These are phyloP conservation scores for Leishmania arabica DNA, from an alignment of 208 protist genomes.

Conservation along the genomic window DNA sequence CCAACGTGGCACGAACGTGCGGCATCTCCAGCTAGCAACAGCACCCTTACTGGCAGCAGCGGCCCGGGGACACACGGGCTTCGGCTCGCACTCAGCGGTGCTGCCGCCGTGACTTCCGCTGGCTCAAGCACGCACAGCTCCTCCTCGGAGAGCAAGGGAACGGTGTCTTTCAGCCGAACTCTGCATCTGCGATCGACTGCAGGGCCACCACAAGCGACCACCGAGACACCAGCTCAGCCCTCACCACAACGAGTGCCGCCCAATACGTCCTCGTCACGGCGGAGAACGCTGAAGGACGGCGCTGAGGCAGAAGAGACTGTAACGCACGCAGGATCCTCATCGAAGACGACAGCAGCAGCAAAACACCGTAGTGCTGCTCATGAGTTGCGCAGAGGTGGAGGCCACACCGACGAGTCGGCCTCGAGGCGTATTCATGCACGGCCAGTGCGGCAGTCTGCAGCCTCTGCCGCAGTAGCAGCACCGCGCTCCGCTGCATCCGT, in stretches of 20 bases:
- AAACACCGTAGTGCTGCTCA: not conserved
- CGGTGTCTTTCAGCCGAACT: not conserved
- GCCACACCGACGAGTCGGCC: not conserved
- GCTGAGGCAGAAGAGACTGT: not conserved
- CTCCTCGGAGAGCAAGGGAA: not conserved
- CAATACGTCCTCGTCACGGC: not conserved
- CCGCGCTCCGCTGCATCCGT: not conserved
- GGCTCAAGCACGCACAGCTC: not conserved
- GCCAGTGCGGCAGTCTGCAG: not conserved
- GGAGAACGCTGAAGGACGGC: not conserved
- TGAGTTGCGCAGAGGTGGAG: not conserved
- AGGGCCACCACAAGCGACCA: not conserved
- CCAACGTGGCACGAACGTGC: not conserved
- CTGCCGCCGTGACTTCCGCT: not conserved
- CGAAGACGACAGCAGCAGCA: not conserved
- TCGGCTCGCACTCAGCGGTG: constrained; percentile 1
- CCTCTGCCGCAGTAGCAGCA: not conserved
- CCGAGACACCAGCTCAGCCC: not conserved
- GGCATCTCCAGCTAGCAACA: not conserved
- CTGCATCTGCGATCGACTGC: constrained; percentile 3
- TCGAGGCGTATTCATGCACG: not conserved
- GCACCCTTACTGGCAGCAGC: not conserved
- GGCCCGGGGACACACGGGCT: constrained; percentile 1
- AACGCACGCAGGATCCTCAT: not conserved
- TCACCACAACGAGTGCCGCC: not conserved